A percentile compares a stretch with the other conserved stretches of the same genome.
phyloP scores from a whole-genome alignment of 495 filamentous ascomycete genomes.

The Rostrohypoxylon terebratum region DNA sequence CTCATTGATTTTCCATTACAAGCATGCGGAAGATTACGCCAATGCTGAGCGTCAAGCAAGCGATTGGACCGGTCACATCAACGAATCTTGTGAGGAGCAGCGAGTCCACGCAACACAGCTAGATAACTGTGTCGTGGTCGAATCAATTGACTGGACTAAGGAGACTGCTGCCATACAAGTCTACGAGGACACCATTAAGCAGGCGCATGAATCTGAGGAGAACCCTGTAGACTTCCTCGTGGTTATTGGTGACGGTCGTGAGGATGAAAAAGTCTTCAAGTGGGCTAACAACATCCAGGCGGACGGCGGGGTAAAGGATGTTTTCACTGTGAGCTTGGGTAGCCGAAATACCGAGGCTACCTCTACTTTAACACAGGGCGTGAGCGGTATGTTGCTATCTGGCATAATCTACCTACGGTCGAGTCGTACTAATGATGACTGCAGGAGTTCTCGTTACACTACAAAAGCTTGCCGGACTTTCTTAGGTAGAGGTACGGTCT shows the following conservation, averaged over 20 bases:
- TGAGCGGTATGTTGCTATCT: conserved; percentile 74
- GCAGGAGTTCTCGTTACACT: conserved; percentile 61
- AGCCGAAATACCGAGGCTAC: conserved; percentile 87
- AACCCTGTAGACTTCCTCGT: conserved; percentile 81
- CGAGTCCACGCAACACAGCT: conserved; percentile 85
- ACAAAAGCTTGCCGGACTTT: conserved; percentile 57
- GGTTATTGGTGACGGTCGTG: conserved; percentile 87
- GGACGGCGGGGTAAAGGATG: conserved; percentile 67
- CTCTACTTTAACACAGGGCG: conserved; percentile 86
- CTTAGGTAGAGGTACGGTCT: conserved; percentile 39
- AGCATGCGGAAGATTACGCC: conserved; percentile 78
- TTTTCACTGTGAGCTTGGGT: conserved; percentile 85
- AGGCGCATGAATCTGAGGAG: conserved; percentile 52
- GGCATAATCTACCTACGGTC: conserved; percentile 18
- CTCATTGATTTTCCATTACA: conserved; percentile 88
- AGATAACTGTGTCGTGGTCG: conserved; percentile 80
- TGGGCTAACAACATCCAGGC: conserved; percentile 84
- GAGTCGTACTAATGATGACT: conserved; percentile 23
- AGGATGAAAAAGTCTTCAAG: conserved; percentile 91
- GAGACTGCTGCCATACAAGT: conserved; percentile 78
- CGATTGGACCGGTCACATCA: conserved; percentile 92
- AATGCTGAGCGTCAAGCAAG: conserved; percentile 79
- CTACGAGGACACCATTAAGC: conserved; percentile 68
- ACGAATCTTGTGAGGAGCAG: conserved; percentile 86
- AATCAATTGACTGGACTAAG: conserved; percentile 85